Percentiles rank a stretch among this genome's conserved stretches.
phyloP scores from a whole-genome alignment of 202 grass and related monocot genomes.

The Hordeum pubiflorum region DNA sequence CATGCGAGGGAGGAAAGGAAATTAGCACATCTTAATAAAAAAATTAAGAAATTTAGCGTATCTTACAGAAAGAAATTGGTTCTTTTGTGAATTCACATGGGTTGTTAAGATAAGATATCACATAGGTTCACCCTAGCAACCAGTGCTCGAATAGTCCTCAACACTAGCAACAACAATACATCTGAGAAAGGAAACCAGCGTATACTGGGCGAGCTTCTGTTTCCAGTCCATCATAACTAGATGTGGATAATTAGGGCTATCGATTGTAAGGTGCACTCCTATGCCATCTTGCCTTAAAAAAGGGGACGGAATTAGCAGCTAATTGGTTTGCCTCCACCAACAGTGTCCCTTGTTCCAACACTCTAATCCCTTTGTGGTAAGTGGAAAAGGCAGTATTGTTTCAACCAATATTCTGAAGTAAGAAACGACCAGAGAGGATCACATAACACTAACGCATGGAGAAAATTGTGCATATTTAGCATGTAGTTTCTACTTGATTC shows the following conservation, averaged over 20 bases:
- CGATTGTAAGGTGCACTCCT: background rate
- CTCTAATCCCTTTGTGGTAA: background rate
- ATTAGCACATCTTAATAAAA: background rate
- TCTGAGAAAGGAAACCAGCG: slow-evolving; percentile 2
- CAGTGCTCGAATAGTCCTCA: background rate
- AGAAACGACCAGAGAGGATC: background rate
- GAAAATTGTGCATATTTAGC: slow-evolving; percentile 5
- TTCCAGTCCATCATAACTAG: slow-evolving; percentile 12
- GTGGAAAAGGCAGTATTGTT: background rate
- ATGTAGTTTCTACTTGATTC: slow-evolving; percentile 21
- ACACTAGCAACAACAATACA: background rate
- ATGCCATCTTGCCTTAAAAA: background rate
- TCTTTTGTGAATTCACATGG: slow-evolving; percentile 14
- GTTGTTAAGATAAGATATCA: slow-evolving; percentile 9
- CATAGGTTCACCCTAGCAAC: slow-evolving; percentile 9
- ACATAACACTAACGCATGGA: background rate
- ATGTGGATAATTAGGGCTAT: background rate
- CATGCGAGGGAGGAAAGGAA: background rate
- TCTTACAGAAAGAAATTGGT: background rate
- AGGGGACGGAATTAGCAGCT: background rate
- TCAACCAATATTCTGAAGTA: slow-evolving; percentile 18
- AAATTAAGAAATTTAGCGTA: slow-evolving; percentile 6
- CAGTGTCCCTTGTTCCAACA: background rate
- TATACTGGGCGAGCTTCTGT: background rate
- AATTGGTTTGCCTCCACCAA: background rate